A percentile compares a stretch with the other conserved stretches of the same genome.
Evolutionary conservation across 352 stramenopile genomes (phyloP).

Genomic region (Pythium brassicae): DNA sequence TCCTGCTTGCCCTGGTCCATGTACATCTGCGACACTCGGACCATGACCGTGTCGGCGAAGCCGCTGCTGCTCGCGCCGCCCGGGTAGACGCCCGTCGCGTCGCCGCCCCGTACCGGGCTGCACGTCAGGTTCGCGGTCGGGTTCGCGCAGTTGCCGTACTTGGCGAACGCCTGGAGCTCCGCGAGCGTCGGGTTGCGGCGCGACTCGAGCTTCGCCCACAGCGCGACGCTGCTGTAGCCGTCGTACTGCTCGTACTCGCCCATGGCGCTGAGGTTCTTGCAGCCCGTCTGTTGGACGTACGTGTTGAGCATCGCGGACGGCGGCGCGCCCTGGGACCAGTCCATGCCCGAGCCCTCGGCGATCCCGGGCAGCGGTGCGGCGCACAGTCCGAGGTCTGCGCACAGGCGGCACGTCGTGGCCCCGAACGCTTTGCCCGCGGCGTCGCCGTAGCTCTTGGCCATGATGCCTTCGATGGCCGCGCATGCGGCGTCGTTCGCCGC

Average conservation of each 20-base stretch:
- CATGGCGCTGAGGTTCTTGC: conserved; percentile 46
- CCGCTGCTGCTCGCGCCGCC: conserved; percentile 40
- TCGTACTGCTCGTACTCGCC: conserved; percentile 55
- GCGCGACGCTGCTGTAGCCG: conserved; percentile 25
- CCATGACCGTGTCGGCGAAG: conserved; percentile 34
- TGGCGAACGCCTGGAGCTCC: conserved; percentile 41
- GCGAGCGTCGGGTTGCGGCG: conserved; percentile 44
- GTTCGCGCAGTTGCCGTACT: conserved; percentile 49
- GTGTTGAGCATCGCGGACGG: conserved; percentile 20
- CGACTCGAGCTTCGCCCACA: conserved; percentile 39
- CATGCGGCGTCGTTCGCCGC: conserved; percentile 45
- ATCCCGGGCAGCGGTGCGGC: conserved; percentile 49
- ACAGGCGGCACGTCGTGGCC: conserved; percentile 34
- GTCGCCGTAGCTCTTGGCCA: conserved; percentile 32
- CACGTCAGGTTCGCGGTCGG: conserved; percentile 50
- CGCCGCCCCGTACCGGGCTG: conserved; percentile 41
- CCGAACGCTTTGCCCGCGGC: conserved; percentile 28
- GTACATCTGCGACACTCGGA: conserved; percentile 40
- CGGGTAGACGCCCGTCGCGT: conserved; percentile 40
- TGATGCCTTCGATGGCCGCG: conserved; percentile 26
- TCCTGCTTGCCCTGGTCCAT: conserved; percentile 55
- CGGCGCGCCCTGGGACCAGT: conserved; percentile 35
- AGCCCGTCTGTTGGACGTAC: conserved; percentile 45
- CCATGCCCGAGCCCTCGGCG: conserved; percentile 42
- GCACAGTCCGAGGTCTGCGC: conserved; percentile 35